phyloP scores from a whole-genome alignment of 116 monocot species.

The Dioscorea cayenensis region DNA sequence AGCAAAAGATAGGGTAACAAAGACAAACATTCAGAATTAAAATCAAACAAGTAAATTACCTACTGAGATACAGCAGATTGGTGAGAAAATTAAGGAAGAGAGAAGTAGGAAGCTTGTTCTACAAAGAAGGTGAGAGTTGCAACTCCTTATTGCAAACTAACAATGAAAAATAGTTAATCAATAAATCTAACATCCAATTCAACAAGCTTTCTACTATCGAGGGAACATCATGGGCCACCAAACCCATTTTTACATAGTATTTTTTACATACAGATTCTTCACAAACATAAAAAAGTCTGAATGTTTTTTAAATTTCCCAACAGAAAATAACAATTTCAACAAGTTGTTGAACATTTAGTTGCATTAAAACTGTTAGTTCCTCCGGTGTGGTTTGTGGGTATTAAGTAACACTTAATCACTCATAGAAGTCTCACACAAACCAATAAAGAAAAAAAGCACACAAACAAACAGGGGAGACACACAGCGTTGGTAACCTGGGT shows the following conservation, averaged over 20 bases:
- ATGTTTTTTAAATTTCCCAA: too few relatives aligned
- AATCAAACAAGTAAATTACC: slow-evolving; percentile 17
- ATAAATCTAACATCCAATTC: not conserved
- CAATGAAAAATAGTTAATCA: slow-evolving; percentile 16
- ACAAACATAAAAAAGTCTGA: not conserved
- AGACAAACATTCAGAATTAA: too few relatives aligned
- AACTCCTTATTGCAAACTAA: slow-evolving; percentile 12
- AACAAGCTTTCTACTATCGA: slow-evolving; percentile 2
- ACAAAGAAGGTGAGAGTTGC: slow-evolving; percentile 1
- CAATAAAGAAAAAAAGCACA: too few relatives aligned
- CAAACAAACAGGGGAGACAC: too few relatives aligned
- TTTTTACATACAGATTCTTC: not conserved
- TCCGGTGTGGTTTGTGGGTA: too few relatives aligned
- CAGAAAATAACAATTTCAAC: not conserved
- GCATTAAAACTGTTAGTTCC: not conserved
- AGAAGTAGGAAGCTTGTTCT: not conserved
- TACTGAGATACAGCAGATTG: not conserved
- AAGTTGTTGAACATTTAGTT: too few relatives aligned
- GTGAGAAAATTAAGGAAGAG: slow-evolving; percentile 6
- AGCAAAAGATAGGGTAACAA: not conserved
- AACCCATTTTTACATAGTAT: not conserved
- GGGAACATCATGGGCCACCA: slow-evolving; percentile 2
- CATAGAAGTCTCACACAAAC: too few relatives aligned
- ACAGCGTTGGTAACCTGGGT: too few relatives aligned
- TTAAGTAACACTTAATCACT: too few relatives aligned